Percentiles rank a stretch among this genome's conserved stretches.
These are phyloP conservation scores for Lantana camara DNA, from an alignment of 257 asterid genomes.

Conservation along the genomic window DNA sequence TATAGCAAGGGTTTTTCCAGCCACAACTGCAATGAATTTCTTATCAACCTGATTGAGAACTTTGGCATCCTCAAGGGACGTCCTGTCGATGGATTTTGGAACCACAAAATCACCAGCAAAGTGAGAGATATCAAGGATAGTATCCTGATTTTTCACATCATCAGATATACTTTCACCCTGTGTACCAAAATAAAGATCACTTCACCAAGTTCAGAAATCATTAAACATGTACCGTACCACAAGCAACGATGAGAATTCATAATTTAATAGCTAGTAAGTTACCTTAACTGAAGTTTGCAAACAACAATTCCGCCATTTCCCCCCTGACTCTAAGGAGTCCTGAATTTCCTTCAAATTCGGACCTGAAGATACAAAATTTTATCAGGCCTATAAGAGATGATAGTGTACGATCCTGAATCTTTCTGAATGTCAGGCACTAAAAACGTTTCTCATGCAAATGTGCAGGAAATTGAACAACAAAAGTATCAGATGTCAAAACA, in stretches of 20 bases:
- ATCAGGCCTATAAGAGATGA: constrained; percentile 15
- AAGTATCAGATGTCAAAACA: constrained; percentile 9
- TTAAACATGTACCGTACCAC: constrained; percentile 10
- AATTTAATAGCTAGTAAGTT: constrained; percentile 16
- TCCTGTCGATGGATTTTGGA: constrained; percentile 77
- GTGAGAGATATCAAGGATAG: constrained; percentile 65
- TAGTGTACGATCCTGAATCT: background rate
- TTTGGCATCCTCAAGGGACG: constrained; percentile 67
- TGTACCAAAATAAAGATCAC: constrained; percentile 23
- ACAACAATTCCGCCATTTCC: constrained; percentile 57
- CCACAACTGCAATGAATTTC: constrained; percentile 91
- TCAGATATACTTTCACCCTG: constrained; percentile 44
- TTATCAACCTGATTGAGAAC: constrained; percentile 94
- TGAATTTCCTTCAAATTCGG: constrained; percentile 34
- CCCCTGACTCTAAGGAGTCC: constrained; percentile 40
- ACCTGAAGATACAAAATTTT: constrained; percentile 44
- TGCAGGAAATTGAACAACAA: constrained; percentile 18
- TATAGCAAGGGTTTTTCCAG: constrained; percentile 70
- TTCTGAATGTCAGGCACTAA: constrained; percentile 15
- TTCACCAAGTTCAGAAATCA: constrained; percentile 22
- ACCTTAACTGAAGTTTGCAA: constrained; percentile 54
- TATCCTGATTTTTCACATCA: constrained; percentile 43
- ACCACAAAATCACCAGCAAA: constrained; percentile 62
- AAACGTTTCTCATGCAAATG: constrained; percentile 16
- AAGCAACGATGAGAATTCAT: background rate